These are phyloP conservation scores for Pulveroboletus sp. DNA, from an alignment of 768 basidiomycete genomes.

Conservation along the genomic window DNA sequence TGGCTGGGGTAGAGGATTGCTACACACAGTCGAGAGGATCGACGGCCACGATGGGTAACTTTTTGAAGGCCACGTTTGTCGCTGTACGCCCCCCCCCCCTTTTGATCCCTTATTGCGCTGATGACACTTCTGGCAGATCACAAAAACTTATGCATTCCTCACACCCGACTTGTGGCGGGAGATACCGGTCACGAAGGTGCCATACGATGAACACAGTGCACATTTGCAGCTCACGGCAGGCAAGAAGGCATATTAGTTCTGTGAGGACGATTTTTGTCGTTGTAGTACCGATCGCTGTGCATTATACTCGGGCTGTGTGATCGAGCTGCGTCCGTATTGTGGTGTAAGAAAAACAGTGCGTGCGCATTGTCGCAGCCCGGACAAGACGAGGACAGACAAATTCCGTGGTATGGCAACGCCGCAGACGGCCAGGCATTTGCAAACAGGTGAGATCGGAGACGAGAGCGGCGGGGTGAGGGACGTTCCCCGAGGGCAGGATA, in stretches of 20 bases:
- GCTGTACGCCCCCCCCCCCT: conserved; percentile 51
- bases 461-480: conserved; percentile 3
- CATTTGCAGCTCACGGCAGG: conserved; percentile 80
- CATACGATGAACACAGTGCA: conserved; percentile 93
- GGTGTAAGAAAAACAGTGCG: background rate
- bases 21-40: conserved; percentile 99
- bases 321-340: background rate
- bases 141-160: conserved; percentile 97
- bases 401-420: background rate
- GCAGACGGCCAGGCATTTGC: background rate
- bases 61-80: conserved; percentile 95
- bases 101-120: background rate
- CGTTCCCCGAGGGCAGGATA: conserved; percentile 8
- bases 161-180: conserved; percentile 98
- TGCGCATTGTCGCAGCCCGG: background rate
- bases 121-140: conserved; percentile 53
- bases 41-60: conserved; percentile 98
- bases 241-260: conserved; percentile 63
- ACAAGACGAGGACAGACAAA: background rate
- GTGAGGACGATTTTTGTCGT: background rate
- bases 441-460: background rate
- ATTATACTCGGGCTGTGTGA: background rate
- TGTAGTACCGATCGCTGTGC: background rate
- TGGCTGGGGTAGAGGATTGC: conserved; percentile 95
- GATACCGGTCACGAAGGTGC: conserved; percentile 83